Evolutionary conservation across 139 green algal species (phyloP).

Genomic region (Gonium pectorale): DNA sequence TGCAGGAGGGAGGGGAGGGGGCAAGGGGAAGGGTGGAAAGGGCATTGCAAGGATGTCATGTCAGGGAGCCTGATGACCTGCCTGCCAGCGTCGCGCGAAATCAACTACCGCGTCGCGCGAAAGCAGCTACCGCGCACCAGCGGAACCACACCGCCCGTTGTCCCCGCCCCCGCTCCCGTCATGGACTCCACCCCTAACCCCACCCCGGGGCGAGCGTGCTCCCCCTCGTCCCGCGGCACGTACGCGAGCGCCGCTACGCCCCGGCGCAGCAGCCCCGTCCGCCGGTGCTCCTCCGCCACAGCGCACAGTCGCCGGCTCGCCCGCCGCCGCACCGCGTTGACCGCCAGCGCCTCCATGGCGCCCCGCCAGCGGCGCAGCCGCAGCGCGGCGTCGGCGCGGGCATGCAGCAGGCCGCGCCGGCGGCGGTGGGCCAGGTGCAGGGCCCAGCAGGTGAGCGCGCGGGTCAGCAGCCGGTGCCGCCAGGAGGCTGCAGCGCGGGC

Average conservation of each 20-base stretch:
- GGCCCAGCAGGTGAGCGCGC: constrained; percentile 4
- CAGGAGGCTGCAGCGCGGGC: not conserved
- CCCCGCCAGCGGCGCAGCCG: not conserved
- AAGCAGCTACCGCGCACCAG: too few species aligned
- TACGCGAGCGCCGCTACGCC: constrained; percentile 9
- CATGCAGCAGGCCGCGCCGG: not conserved
- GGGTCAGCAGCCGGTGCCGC: not conserved
- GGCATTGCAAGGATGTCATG: too few species aligned
- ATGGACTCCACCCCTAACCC: too few species aligned
- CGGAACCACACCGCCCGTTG: too few species aligned
- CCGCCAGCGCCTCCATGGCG: not conserved
- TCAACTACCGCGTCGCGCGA: too few species aligned
- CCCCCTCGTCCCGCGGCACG: too few species aligned
- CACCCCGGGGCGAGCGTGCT: too few species aligned
- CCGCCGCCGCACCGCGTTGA: constrained; percentile 7
- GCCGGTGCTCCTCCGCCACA: not conserved
- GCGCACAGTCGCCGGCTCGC: not conserved
- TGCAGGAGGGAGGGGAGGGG: not conserved
- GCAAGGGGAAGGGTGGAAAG: too few species aligned
- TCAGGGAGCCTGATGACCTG: too few species aligned
- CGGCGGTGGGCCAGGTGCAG: constrained; percentile 7
- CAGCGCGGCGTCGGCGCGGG: not conserved
- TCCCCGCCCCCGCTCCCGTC: too few species aligned
- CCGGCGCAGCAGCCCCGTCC: not conserved
- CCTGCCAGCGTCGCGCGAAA: too few species aligned